Evolutionary conservation across 257 asterid genomes (phyloP).

Genomic region (Gynochthodes officinalis): DNA sequence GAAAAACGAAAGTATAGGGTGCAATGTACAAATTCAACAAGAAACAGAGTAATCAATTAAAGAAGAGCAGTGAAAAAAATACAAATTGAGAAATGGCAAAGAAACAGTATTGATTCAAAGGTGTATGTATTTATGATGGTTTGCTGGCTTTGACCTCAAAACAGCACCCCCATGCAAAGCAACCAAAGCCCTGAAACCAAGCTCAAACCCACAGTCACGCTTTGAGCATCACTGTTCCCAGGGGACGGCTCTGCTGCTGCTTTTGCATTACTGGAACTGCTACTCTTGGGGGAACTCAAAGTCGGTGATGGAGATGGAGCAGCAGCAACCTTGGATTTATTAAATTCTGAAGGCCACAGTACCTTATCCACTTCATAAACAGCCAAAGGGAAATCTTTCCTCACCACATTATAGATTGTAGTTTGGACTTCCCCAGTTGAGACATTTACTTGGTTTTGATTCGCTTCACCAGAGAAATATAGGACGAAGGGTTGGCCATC

Average conservation of each 20-base stretch:
- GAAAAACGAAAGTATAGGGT: no score
- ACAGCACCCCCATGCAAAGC: conserved; percentile 19
- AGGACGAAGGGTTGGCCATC: conserved; percentile 52
- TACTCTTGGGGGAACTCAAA: conserved; percentile 6
- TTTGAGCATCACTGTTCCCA: conserved; percentile 17
- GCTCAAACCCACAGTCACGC: conserved; percentile 20
- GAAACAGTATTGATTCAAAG: background rate
- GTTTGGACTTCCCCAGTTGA: conserved; percentile 50
- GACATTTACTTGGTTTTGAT: conserved; percentile 55
- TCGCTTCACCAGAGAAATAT: conserved; percentile 25
- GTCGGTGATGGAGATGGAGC: conserved; percentile 36
- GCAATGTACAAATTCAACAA: background rate
- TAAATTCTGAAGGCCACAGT: conserved; percentile 50
- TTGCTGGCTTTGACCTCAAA: background rate
- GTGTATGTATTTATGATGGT: background rate
- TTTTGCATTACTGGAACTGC: conserved; percentile 21
- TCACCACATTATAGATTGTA: conserved; percentile 48
- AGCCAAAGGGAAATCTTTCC: conserved; percentile 59
- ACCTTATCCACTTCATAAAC: conserved; percentile 75
- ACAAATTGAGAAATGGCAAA: no score
- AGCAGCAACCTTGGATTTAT: conserved; percentile 37
- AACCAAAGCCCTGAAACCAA: conserved; percentile 27
- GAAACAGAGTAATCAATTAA: background rate
- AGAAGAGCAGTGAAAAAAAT: background rate
- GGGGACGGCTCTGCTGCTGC: conserved; percentile 29